Evolutionary conservation across 208 protist species (phyloP), one percentile per base, ranked within the genome.

Genomic region (Acanthamoeba healyi): DNA sequence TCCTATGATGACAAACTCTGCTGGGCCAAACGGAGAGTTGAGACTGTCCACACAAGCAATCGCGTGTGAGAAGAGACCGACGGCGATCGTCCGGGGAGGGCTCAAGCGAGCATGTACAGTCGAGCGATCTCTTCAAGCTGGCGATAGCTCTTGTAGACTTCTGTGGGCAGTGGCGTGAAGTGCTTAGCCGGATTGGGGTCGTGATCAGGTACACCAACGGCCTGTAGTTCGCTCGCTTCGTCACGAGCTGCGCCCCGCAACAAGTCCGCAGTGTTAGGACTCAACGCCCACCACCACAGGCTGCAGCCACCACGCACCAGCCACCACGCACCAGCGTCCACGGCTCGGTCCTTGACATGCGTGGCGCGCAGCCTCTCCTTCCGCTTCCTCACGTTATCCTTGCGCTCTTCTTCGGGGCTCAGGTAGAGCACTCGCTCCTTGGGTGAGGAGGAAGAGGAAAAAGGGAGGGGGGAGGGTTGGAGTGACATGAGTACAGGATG

Each of bases 71-170:
- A n/a, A n/a, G n/a, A n/a, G n/a, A n/a, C n/a, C n/a, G n/a, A n/a
- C n/a, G n/a, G n/a, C n/a, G n/a, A n/a, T n/a, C 56, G 56, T 22
- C 26, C 12, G 58, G 29, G 58, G 26, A 32, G 29, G n/a, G 5
- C 10, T n/a, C n/a, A n/a, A 4, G 58, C 12, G 58, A 67, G 58
- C 22, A 36, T 24, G 46, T 84, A 84, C 74, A 84, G 1, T 34
- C 74, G 74, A 17, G 74, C 74, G 12, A 84, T 84, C 40, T 84
- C 74, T 36, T 84, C 74, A 4, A 84, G 74, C 17, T 84, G 74
- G 44, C 74, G 74, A 36, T 84, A 44, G 29, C 74, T 84, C 74
- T 84, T 84, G 44, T 84, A 84, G 44, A 84, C 74, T 12, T 84
- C 74, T 54, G 32, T 44, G 42, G 74, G 42, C 2, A 84, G 74